Conservation (phyloP, 108 stramenopile species). For the Skeletonema potamos region DNA sequence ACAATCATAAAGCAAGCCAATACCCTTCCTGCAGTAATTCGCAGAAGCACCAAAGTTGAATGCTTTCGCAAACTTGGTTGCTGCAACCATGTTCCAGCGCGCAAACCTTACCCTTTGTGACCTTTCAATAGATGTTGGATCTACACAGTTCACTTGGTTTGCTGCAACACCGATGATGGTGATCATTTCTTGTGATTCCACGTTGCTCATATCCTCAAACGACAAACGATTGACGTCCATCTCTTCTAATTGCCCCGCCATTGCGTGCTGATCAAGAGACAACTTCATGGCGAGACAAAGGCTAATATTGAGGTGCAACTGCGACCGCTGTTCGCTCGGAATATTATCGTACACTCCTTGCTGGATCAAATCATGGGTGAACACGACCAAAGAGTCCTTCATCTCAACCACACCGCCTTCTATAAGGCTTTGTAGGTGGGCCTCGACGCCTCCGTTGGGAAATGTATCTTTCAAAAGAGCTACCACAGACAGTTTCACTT, state of each 20-base stretch:
- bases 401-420: constrained; percentile 9
- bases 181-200: background rate
- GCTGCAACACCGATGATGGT: constrained; percentile 1
- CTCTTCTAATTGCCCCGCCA: background rate
- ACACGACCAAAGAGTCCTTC: background rate
- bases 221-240: background rate
- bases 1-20: background rate
- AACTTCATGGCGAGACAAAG: background rate
- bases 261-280: background rate
- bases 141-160: constrained; percentile 8
- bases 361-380: constrained; percentile 24
- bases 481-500: background rate
- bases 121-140: background rate
- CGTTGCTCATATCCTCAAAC: background rate
- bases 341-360: constrained; percentile 16
- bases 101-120: constrained; percentile 4
- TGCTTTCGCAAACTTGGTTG: background rate
- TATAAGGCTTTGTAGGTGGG: background rate
- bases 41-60: constrained; percentile 10
- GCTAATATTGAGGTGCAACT: constrained; percentile 5
- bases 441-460: background rate
- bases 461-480: background rate
- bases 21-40: constrained; percentile 13
- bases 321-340: background rate
- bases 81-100: constrained; percentile 7